Evolutionary conservation across 2,329 filamentous ascomycete species (phyloP).

Genomic region (Biscogniauxia mediterranea): DNA sequence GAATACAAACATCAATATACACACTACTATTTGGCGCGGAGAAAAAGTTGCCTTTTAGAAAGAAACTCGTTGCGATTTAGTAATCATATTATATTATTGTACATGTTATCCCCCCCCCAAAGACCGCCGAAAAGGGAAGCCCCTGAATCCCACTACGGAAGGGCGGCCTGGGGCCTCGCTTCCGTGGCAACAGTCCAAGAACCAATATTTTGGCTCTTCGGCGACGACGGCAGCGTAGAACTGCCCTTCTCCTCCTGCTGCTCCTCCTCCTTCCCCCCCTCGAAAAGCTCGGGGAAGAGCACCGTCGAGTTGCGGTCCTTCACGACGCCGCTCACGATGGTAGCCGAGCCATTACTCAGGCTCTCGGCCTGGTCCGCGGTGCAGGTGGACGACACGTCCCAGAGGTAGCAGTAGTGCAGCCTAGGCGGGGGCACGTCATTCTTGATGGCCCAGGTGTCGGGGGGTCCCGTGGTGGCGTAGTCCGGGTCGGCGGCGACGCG

Average conservation of each 20-base stretch:
- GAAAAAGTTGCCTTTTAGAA: too few species aligned
- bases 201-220: neutral
- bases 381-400: slow-evolving; percentile 53
- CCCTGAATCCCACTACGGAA: neutral
- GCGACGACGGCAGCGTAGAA: neutral
- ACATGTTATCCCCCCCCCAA: too few species aligned
- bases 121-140: neutral
- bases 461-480: slow-evolving; percentile 29
- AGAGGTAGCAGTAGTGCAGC: slow-evolving; percentile 57
- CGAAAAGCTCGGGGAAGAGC: slow-evolving; percentile 29
- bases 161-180: neutral
- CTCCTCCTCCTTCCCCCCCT: neutral
- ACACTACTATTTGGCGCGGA: too few species aligned
- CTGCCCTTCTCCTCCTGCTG: neutral
- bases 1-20: too few species aligned
- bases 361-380: slow-evolving; percentile 40
- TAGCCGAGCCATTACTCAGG: slow-evolving; percentile 36
- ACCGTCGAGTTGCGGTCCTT: slow-evolving; percentile 29
- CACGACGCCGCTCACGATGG: slow-evolving; percentile 34
- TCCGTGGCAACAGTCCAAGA: slow-evolving; percentile 3
- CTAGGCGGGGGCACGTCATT: slow-evolving; percentile 46
- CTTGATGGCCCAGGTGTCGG: slow-evolving; percentile 44
- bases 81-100: neutral
- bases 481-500: slow-evolving; percentile 48
- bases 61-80: neutral